Evolutionary conservation across 192 early-diverging fungal genomes (phyloP), one percentile per base, ranked within the genome.

Genomic region (Coemansia sp.): DNA sequence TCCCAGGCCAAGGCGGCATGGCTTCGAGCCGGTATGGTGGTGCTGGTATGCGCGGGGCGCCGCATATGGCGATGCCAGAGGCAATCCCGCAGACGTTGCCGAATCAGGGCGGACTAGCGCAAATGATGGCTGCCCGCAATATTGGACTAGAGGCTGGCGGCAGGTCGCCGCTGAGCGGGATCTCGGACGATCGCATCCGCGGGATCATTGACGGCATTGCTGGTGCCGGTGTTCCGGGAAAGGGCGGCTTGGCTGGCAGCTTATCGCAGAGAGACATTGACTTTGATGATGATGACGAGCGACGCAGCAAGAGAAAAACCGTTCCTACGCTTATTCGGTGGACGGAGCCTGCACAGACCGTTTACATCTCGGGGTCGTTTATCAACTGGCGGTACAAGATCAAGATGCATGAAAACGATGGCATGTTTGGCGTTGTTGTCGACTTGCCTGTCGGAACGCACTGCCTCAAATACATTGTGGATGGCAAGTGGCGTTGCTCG

Each of bases 321-420:
- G 92, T 95, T 39, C 95, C 96, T 0, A 92, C 95, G 14, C 94
- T 98, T 62, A 90, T 98, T 18, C 89, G 88, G 39, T 98, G 96
- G 81, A 71, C 81, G 0, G 76, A 83, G 63, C 75, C 92, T 20
- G 95, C 93, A 21, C 81, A 88, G 21, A 88, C 84, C 61, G 97
- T 99, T 9, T 95, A 92, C 75, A 86, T 99, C 11, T 97, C 97
- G 0, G 97, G 97, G 26, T 95, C 93, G 41, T 99, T 99, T 70
- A 98, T 98, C 76, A 93, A 93, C 62, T 99, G 97, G 97, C 93
- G 91, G 72, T 89, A 94, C 71, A 97, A 97, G 82, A 89, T 99
- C 36, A 86, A 88, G 68, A 69, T 99, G 66, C 73, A 73, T 46
- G 73, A 78, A 52, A 67, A 70, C 65, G 68, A 73, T 35, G 75